Evolutionary conservation across 2,329 filamentous ascomycete species (phyloP).

Genomic region (Helotiales sp.): DNA sequence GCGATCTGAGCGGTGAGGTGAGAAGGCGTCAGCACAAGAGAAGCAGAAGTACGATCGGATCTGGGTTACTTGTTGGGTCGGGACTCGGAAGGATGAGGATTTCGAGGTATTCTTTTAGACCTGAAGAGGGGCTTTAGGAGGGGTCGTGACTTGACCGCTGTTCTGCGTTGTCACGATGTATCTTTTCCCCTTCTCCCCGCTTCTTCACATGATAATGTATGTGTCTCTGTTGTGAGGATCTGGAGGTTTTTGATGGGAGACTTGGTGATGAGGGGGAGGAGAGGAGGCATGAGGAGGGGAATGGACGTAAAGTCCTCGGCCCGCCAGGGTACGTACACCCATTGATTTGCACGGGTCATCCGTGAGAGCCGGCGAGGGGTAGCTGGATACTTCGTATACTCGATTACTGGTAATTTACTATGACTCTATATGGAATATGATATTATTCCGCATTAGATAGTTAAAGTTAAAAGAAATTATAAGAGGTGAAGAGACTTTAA

Average conservation of each 20-base stretch:
- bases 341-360: slow-evolving; percentile 6
- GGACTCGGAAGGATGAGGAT: not conserved
- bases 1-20: slow-evolving; percentile 33
- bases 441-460: too few species aligned
- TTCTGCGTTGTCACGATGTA: slow-evolving; percentile 30
- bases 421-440: too few species aligned
- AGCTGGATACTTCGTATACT: too few species aligned
- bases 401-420: too few species aligned
- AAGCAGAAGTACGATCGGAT: slow-evolving; percentile 1
- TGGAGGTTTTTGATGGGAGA: not conserved
- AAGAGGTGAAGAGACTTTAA: not conserved
- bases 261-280: not conserved
- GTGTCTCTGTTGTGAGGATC: slow-evolving; percentile 6
- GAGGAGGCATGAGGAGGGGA: not conserved
- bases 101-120: not conserved
- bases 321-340: slow-evolving; percentile 6
- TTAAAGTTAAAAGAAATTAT: slow-evolving; percentile 10
- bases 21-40: not conserved
- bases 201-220: slow-evolving; percentile 17
- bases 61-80: slow-evolving; percentile 6
- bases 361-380: not conserved
- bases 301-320: slow-evolving; percentile 11
- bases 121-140: not conserved
- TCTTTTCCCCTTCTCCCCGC: slow-evolving; percentile 7
- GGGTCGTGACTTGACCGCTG: slow-evolving; percentile 36